Percentiles rank a stretch among this genome's conserved stretches.
Evolutionary conservation across 1,284 basidiomycete genomes (phyloP).

Genomic region (Entoloma clypeatum): DNA sequence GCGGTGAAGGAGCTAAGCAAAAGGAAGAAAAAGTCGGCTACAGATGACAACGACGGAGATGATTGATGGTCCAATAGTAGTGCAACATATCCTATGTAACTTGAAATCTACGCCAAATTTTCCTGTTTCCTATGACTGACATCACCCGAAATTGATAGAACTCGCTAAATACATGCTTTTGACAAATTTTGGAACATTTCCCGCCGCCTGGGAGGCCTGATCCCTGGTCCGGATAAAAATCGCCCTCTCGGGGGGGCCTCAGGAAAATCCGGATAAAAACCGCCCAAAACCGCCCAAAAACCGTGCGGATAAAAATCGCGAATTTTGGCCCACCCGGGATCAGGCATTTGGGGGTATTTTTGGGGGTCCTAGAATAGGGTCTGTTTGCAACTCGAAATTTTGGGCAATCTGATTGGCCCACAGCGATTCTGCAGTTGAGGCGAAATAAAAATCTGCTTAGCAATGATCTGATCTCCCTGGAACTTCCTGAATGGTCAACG

Average conservation of each 20-base stretch:
- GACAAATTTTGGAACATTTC: slow-evolving; percentile 10
- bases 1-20: slow-evolving; percentile 4
- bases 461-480: no score
- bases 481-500: no score
- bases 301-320: slow-evolving; percentile 2
- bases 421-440: no score
- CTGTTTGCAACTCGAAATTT: no score
- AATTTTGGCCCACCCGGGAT: slow-evolving; percentile 3
- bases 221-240: slow-evolving; percentile 9
- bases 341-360: slow-evolving; percentile 9
- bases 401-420: no score
- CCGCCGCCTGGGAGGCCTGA: slow-evolving; percentile 4
- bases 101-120: neutral
- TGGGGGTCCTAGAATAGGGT: slow-evolving; percentile 10
- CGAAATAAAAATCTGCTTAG: no score
- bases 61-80: neutral
- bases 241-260: no score
- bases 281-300: neutral
- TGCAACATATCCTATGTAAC: neutral
- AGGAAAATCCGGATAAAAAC: slow-evolving; percentile 11
- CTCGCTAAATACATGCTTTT: slow-evolving; percentile 8
- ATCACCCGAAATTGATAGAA: slow-evolving; percentile 4
- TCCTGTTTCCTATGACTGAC: neutral
- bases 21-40: neutral
- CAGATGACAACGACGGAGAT: neutral